phyloP scores from a whole-genome alignment of 1,139 yeast genomes.

The Pichia sp. region DNA sequence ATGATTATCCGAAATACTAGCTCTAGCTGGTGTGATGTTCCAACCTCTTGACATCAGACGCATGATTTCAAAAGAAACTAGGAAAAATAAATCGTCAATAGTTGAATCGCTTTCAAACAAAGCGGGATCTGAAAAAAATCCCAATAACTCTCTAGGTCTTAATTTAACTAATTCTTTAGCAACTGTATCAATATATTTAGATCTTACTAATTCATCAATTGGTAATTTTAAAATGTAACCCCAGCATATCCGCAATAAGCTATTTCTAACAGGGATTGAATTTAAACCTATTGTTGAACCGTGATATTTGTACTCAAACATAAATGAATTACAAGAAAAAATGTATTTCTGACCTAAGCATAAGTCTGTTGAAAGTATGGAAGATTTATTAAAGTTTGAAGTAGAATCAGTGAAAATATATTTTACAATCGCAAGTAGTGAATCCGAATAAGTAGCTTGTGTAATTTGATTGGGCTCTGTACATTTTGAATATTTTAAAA shows the following conservation, averaged over 20 bases:
- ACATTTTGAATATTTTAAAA: conserved; percentile 1
- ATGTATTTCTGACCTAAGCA: conserved; percentile 7
- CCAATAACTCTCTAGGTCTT: conserved; percentile 3
- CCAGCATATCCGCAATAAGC: conserved; percentile 6
- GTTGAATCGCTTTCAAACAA: neutral
- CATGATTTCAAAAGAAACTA: conserved; percentile 9
- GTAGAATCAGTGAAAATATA: conserved; percentile 2
- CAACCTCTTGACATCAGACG: conserved; percentile 4
- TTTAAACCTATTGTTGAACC: conserved; percentile 11
- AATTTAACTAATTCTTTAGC: conserved; percentile 1
- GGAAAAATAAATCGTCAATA: neutral
- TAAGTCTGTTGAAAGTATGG: conserved; percentile 10
- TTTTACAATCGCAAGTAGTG: conserved; percentile 1
- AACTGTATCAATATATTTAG: neutral
- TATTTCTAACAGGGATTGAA: conserved; percentile 7
- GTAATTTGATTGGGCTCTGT: neutral
- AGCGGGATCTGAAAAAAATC: neutral
- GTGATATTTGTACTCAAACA: conserved; percentile 5
- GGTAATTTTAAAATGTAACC: neutral
- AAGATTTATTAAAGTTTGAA: neutral
- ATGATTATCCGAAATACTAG: neutral
- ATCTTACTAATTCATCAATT: neutral
- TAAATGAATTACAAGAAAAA: conserved; percentile 5
- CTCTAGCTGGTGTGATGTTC: conserved; percentile 2
- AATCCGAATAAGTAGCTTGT: conserved; percentile 1